Percentiles rank a stretch among this genome's conserved stretches.
phyloP scores from a whole-genome alignment of 148 eudicot genomes.

The Simmondsia chinensis region DNA sequence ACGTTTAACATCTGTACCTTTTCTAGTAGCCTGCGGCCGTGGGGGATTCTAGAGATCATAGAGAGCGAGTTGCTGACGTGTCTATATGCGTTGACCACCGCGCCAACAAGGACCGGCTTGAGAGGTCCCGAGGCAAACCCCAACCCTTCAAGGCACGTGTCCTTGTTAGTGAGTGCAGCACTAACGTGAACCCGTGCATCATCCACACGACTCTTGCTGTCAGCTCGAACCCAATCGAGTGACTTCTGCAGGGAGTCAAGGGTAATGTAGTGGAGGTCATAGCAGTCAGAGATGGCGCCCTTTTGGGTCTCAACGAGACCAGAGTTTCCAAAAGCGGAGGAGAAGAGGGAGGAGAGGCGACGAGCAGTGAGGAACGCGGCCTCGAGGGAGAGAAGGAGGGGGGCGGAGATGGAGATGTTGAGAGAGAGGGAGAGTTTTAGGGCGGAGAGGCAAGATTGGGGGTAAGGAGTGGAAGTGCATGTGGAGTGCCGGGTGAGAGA shows the following conservation, averaged over 20 bases:
- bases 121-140: conserved; percentile 46
- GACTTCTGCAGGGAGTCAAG: conserved; percentile 32
- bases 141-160: conserved; percentile 83
- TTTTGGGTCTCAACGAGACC: conserved; percentile 44
- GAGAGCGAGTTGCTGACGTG: conserved; percentile 73
- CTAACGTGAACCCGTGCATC: conserved; percentile 54
- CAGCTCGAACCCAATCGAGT: conserved; percentile 21
- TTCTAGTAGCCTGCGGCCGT: too few relatives aligned
- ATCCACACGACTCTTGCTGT: conserved; percentile 14
- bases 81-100: conserved; percentile 30
- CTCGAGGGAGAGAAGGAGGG: conserved; percentile 56
- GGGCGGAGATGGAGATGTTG: conserved; percentile 26
- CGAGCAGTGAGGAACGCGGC: conserved; percentile 41
- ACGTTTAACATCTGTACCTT: too few relatives aligned
- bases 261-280: conserved; percentile 69
- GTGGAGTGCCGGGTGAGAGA: too few relatives aligned
- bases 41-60: conserved; percentile 37
- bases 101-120: conserved; percentile 33
- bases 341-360: conserved; percentile 42
- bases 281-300: conserved; percentile 73
- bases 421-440: conserved; percentile 51
- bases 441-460: conserved; percentile 45
- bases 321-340: conserved; percentile 10
- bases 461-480: conserved; percentile 78
- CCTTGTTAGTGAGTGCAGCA: conserved; percentile 75